Evolutionary conservation across 768 basidiomycete genomes (phyloP).

Genomic region (Sarcomyxa edulis): DNA sequence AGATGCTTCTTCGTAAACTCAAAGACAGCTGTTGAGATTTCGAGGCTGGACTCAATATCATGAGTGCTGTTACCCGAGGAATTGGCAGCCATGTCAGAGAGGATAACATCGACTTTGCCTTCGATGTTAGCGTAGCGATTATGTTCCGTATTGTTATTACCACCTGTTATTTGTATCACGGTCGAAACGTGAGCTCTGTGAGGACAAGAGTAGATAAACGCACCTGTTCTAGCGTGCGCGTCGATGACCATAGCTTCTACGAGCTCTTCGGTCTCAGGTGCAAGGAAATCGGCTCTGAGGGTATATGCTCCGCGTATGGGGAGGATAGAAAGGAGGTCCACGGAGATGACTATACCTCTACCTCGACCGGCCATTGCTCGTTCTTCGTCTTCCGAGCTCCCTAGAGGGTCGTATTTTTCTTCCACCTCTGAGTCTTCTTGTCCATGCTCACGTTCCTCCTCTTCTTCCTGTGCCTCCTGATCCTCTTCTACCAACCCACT

Average conservation of each 20-base stretch:
- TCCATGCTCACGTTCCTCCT: conserved; percentile 8
- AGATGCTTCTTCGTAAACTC: conserved; percentile 57
- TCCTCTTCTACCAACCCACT: conserved; percentile 5
- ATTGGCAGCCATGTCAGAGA: conserved; percentile 91
- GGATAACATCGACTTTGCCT: conserved; percentile 67
- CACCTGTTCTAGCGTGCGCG: too few relatives aligned
- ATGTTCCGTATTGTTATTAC: neutral
- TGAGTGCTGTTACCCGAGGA: conserved; percentile 60
- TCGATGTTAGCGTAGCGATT: conserved; percentile 21
- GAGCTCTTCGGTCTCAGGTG: conserved; percentile 21
- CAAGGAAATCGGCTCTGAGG: conserved; percentile 77
- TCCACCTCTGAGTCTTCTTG: conserved; percentile 6
- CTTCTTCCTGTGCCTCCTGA: conserved; percentile 3
- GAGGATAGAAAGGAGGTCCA: conserved; percentile 73
- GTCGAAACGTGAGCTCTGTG: too few relatives aligned
- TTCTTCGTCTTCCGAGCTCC: conserved; percentile 10
- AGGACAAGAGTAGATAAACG: too few relatives aligned
- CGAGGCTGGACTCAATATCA: conserved; percentile 66
- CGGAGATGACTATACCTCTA: conserved; percentile 58
- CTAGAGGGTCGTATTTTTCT: neutral
- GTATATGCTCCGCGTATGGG: conserved; percentile 70
- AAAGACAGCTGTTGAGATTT: conserved; percentile 72
- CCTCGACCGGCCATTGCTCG: conserved; percentile 23
- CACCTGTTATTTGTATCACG: too few relatives aligned
- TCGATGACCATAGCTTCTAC: conserved; percentile 8